Percentiles rank a stretch among this genome's conserved stretches.
Evolutionary conservation across 768 basidiomycete species (phyloP).

Genomic region (Leccinum uliginosum): DNA sequence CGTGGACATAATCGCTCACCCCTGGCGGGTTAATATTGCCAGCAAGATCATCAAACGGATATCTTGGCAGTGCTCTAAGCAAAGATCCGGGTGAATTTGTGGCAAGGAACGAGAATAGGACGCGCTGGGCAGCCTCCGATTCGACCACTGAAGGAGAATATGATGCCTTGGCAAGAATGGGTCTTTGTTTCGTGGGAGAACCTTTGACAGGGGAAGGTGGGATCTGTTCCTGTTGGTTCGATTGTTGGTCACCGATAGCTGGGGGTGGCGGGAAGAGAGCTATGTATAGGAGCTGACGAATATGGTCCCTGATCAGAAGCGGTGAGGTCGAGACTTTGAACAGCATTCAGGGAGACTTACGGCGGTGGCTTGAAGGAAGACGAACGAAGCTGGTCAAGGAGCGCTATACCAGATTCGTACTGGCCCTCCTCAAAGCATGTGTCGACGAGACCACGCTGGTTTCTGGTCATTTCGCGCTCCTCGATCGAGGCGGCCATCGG

Average conservation of each 20-base stretch:
- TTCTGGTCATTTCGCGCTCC: constrained; percentile 43
- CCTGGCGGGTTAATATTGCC: constrained; percentile 1
- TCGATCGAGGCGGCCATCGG: constrained; percentile 11
- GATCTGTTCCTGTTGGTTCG: constrained; percentile 18
- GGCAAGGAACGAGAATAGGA: constrained; percentile 50
- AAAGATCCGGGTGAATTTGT: constrained; percentile 56
- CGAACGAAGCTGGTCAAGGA: constrained; percentile 60
- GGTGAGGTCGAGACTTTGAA: constrained; percentile 12
- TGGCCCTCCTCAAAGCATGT: constrained; percentile 75
- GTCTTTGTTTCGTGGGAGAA: constrained; percentile 49
- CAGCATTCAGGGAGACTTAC: constrained; percentile 37
- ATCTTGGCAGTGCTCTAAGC: constrained; percentile 52
- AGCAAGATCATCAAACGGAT: constrained; percentile 26
- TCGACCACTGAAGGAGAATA: constrained; percentile 43
- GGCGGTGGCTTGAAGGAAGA: constrained; percentile 51
- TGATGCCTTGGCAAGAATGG: constrained; percentile 36
- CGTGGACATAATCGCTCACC: constrained; percentile 28
- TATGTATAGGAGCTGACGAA: constrained; percentile 67
- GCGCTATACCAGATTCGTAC: constrained; percentile 61
- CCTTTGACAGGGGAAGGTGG: constrained; percentile 33
- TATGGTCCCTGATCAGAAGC: constrained; percentile 43
- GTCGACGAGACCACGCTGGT: constrained; percentile 59
- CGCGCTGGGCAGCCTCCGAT: constrained; percentile 46
- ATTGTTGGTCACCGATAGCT: constrained; percentile 11
- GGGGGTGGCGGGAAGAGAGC: constrained; percentile 53